Conservation (phyloP, 257 asterid species). For the Buddleja alternifolia region DNA sequence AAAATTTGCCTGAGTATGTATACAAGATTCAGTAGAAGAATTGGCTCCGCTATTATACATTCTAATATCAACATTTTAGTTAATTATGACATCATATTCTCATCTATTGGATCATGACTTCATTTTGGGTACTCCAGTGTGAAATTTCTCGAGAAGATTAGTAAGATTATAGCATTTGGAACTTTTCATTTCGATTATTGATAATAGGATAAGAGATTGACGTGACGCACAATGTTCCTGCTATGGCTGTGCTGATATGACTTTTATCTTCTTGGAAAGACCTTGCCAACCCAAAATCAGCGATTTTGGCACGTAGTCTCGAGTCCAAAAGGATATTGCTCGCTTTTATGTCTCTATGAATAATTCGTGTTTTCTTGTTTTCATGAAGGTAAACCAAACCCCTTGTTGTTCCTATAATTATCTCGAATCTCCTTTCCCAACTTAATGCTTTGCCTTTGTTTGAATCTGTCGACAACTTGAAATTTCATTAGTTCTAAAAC, state of each 20-base stretch:
- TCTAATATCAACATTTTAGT: not conserved
- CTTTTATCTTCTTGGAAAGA: constrained; percentile 51
- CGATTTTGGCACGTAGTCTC: constrained; percentile 46
- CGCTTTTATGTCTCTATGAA: constrained; percentile 56
- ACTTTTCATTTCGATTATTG: too few relatives aligned
- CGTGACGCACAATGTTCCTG: constrained; percentile 51
- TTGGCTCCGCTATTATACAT: too few relatives aligned
- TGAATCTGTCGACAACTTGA: constrained; percentile 38
- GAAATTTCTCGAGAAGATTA: too few relatives aligned
- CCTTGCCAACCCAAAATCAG: constrained; percentile 57
- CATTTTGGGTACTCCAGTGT: too few relatives aligned
- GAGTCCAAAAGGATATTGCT: constrained; percentile 51
- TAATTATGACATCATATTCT: too few relatives aligned
- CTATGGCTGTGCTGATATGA: constrained; percentile 55
- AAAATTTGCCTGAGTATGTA: too few relatives aligned
- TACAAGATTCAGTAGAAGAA: too few relatives aligned
- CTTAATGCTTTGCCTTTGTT: constrained; percentile 41
- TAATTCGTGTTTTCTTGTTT: constrained; percentile 43
- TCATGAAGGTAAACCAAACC: constrained; percentile 55
- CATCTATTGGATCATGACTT: too few relatives aligned
- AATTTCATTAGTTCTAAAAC: not conserved
- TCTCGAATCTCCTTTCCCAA: constrained; percentile 48
- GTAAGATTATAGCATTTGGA: too few relatives aligned
- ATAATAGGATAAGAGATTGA: not conserved
- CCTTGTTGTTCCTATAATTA: constrained; percentile 50